Conservation (phyloP, 2,329 filamentous ascomycete genomes). For the Trichoderma guizhouense region DNA sequence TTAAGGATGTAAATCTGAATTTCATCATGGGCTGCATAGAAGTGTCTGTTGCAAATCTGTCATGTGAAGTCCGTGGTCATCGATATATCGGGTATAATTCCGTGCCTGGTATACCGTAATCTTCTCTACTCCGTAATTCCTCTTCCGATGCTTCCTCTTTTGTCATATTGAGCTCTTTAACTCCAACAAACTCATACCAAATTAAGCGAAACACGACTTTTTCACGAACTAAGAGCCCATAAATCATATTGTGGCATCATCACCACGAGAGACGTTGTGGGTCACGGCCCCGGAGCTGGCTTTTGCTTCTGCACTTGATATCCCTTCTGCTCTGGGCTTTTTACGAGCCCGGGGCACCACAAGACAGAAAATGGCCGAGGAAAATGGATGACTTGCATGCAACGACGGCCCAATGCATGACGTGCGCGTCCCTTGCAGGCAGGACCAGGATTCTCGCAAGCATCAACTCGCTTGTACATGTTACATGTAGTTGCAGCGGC, state of each 20-base stretch:
- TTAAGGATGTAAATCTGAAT: neutral
- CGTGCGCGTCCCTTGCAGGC: conserved; percentile 7
- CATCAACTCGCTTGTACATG: neutral
- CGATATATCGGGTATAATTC: neutral
- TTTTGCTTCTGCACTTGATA: neutral
- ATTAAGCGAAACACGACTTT: neutral
- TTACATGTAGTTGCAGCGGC: neutral
- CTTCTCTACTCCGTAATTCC: neutral
- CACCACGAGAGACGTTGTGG: neutral
- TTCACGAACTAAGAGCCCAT: neutral
- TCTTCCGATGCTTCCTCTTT: neutral
- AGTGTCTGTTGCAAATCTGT: neutral
- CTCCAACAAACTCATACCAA: neutral
- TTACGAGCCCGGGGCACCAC: neutral
- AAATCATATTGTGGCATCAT: neutral
- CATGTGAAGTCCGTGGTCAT: neutral
- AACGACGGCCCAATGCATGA: conserved; percentile 11
- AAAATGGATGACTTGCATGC: conserved; percentile 17
- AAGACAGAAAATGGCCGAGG: conserved; percentile 1
- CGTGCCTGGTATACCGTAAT: neutral
- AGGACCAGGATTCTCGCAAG: neutral
- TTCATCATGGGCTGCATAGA: neutral
- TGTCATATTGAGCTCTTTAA: neutral
- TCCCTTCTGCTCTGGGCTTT: neutral
- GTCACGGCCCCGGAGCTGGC: neutral